Conservation (phyloP, 2,329 filamentous ascomycete genomes). For the Nakataea oryzae region DNA sequence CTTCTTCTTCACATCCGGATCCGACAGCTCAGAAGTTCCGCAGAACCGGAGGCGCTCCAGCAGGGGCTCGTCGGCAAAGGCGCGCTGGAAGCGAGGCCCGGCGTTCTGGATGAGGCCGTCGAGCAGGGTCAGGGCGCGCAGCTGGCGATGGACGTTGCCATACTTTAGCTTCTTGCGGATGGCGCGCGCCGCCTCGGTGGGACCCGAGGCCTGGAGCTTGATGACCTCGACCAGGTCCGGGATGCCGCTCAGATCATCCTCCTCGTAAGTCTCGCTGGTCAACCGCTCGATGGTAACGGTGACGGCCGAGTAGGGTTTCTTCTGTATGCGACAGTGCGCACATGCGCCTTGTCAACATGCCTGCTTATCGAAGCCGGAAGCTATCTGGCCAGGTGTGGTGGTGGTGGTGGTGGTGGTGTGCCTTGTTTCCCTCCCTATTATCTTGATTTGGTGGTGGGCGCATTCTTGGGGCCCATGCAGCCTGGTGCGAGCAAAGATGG, state of each 20-base stretch:
- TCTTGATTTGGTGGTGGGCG: not conserved
- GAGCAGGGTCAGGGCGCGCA: conserved; percentile 77
- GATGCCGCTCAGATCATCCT: conserved; percentile 85
- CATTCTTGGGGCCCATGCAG: not conserved
- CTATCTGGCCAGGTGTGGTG: too few relatives aligned
- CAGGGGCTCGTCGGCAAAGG: conserved; percentile 82
- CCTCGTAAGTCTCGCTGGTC: conserved; percentile 80
- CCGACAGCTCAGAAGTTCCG: conserved; percentile 74
- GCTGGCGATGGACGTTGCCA: conserved; percentile 83
- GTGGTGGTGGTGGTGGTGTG: too few relatives aligned
- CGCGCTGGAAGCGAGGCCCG: conserved; percentile 73
- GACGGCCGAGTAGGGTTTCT: conserved; percentile 88
- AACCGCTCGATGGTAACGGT: conserved; percentile 87
- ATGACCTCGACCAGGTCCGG: conserved; percentile 92
- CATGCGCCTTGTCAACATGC: not conserved
- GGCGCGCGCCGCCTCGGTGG: conserved; percentile 80
- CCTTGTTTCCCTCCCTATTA: not conserved
- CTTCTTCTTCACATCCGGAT: conserved; percentile 77
- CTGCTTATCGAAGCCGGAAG: too few relatives aligned
- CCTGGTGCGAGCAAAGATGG: too few relatives aligned
- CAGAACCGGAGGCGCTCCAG: conserved; percentile 85
- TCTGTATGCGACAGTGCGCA: conserved; percentile 30
- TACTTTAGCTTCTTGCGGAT: conserved; percentile 99
- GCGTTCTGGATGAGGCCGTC: conserved; percentile 94
- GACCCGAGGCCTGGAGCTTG: conserved; percentile 76